Evolutionary conservation across 75 land plant genomes (phyloP).

Genomic region (Selaginella tamariscina): DNA sequence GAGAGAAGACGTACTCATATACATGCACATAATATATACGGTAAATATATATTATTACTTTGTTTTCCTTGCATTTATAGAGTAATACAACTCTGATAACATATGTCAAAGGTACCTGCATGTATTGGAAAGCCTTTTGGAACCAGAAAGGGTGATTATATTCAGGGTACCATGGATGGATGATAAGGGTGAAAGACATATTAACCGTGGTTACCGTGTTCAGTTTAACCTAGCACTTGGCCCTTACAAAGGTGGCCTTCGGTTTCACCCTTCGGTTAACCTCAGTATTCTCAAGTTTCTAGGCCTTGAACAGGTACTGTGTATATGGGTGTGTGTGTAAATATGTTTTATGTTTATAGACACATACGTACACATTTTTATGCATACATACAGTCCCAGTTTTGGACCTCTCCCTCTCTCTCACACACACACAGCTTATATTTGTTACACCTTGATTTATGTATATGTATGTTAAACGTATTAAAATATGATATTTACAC

Average conservation of each 20-base stretch:
- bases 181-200: conserved; percentile 9
- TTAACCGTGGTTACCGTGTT: conserved; percentile 2
- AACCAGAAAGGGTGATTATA: conserved; percentile 5
- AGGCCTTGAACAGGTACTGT: conserved; percentile 10
- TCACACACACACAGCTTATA: too few species aligned
- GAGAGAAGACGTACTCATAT: too few species aligned
- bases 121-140: conserved; percentile 7
- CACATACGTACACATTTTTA: too few species aligned
- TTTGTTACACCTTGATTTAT: neutral
- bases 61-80: too few species aligned
- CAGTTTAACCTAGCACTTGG: conserved; percentile 11
- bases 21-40: too few species aligned
- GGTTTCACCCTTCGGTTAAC: conserved; percentile 8
- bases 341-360: too few species aligned
- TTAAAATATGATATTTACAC: too few species aligned
- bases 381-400: too few species aligned
- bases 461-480: neutral
- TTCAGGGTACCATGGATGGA: conserved; percentile 13
- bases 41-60: too few species aligned
- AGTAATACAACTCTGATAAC: too few species aligned
- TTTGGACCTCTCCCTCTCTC: too few species aligned
- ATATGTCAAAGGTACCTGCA: conserved; percentile 3
- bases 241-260: conserved; percentile 10
- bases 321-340: too few species aligned
- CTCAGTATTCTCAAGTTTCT: conserved; percentile 9